Evolutionary conservation across 768 basidiomycete genomes (phyloP).

Genomic region (Gyrodon lividus): DNA sequence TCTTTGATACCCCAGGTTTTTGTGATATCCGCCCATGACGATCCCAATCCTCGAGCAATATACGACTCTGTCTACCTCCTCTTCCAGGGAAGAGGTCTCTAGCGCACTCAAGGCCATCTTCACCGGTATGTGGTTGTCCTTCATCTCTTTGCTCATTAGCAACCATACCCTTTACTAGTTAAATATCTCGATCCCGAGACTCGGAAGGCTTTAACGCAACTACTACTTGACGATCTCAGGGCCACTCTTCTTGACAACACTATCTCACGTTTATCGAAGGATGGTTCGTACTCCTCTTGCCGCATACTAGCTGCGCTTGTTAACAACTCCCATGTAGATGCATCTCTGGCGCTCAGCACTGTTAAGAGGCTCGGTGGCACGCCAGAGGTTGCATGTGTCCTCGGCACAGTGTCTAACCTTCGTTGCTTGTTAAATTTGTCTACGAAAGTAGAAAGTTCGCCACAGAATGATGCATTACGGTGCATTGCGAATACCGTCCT

Average conservation of each 20-base stretch:
- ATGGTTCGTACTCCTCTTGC: slow-evolving; percentile 43
- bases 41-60: slow-evolving; percentile 16
- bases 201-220: slow-evolving; percentile 55
- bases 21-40: slow-evolving; percentile 10
- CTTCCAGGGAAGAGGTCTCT: slow-evolving; percentile 8
- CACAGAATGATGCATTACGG: slow-evolving; percentile 67
- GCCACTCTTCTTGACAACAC: slow-evolving; percentile 33
- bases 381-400: slow-evolving; percentile 61
- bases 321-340: slow-evolving; percentile 45
- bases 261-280: slow-evolving; percentile 49
- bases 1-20: not conserved
- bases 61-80: slow-evolving; percentile 12
- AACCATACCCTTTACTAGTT: slow-evolving; percentile 9
- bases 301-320: slow-evolving; percentile 4
- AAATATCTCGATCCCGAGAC: slow-evolving; percentile 36
- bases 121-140: slow-evolving; percentile 10
- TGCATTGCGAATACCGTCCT: slow-evolving; percentile 80
- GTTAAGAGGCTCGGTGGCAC: slow-evolving; percentile 76
- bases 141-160: slow-evolving; percentile 7
- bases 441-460: slow-evolving; percentile 51
- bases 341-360: slow-evolving; percentile 61
- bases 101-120: slow-evolving; percentile 15
- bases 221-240: slow-evolving; percentile 60
- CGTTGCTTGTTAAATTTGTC: slow-evolving; percentile 53
- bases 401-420: slow-evolving; percentile 56